Conservation (phyloP, 371 early-diverging fungal species). For the Rhizopus delemar region DNA sequence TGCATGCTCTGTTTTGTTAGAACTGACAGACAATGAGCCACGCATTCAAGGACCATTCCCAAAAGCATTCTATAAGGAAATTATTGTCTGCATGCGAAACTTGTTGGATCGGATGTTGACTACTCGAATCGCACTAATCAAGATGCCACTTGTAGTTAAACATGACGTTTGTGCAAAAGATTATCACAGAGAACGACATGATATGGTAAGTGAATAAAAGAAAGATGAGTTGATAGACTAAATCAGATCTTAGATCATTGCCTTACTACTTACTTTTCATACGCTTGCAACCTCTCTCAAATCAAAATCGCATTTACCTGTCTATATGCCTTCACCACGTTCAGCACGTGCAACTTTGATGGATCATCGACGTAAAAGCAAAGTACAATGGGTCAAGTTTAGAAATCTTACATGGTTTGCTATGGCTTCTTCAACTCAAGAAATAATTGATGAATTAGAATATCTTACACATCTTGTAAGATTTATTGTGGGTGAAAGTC, state of each 20-base stretch:
- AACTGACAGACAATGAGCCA: constrained; percentile 60
- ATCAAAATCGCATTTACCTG: constrained; percentile 58
- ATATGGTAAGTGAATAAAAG: constrained; percentile 44
- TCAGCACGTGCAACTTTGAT: constrained; percentile 53
- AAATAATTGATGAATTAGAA: constrained; percentile 63
- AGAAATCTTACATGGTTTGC: constrained; percentile 55
- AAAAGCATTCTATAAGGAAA: constrained; percentile 54
- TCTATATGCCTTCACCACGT: constrained; percentile 60
- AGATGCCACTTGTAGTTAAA: constrained; percentile 53
- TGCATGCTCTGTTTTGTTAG: constrained; percentile 48
- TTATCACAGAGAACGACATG: constrained; percentile 49
- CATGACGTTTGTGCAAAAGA: constrained; percentile 34
- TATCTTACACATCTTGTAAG: constrained; percentile 39
- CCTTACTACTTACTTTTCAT: constrained; percentile 50
- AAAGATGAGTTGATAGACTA: background rate
- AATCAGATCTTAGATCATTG: constrained; percentile 32
- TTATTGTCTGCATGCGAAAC: constrained; percentile 56
- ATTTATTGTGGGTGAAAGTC: constrained; percentile 46
- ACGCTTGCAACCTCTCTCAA: constrained; percentile 53
- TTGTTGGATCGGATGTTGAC: constrained; percentile 58
- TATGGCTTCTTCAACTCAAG: constrained; percentile 51
- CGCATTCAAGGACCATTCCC: constrained; percentile 63
- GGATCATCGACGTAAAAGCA: constrained; percentile 43
- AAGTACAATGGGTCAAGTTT: constrained; percentile 35
- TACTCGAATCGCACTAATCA: constrained; percentile 51